phyloP scores from a whole-genome alignment of 169 alveolate species.

The Eimeria nieschulzi region DNA sequence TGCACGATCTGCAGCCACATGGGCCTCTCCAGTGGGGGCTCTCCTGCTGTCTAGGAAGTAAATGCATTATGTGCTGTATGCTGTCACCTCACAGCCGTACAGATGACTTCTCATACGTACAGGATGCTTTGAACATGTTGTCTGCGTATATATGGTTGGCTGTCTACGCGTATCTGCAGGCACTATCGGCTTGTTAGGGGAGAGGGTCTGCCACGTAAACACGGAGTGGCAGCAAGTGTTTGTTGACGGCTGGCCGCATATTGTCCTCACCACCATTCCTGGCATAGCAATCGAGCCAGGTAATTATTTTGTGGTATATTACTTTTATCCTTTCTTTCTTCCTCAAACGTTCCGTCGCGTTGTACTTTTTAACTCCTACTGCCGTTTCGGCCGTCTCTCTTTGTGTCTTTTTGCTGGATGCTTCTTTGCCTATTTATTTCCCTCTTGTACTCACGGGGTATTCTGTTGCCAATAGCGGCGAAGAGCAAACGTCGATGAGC shows the following conservation, averaged over 20 bases:
- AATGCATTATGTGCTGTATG: too few relatives aligned
- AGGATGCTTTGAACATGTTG: not conserved
- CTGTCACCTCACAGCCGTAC: not conserved
- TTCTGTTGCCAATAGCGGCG: too few relatives aligned
- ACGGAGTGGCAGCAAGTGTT: conserved; percentile 91
- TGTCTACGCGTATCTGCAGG: conserved; percentile 13
- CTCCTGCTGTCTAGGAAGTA: too few relatives aligned
- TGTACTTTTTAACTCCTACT: too few relatives aligned
- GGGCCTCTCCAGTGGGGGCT: too few relatives aligned
- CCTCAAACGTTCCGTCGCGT: not conserved
- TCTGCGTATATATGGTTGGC: not conserved
- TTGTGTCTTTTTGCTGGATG: too few relatives aligned
- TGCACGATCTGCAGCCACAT: too few relatives aligned
- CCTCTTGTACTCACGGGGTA: too few relatives aligned
- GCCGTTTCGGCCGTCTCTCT: too few relatives aligned
- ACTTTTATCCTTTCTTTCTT: not conserved
- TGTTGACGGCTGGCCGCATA: conserved; percentile 85
- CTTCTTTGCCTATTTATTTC: too few relatives aligned
- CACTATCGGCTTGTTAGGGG: conserved; percentile 82
- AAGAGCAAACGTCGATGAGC: not conserved
- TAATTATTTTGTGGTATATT: not conserved
- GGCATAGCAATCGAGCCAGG: conserved; percentile 82
- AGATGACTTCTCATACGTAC: not conserved
- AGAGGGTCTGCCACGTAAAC: conserved; percentile 85
- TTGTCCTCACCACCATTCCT: conserved; percentile 82